A percentile compares a stretch with the other conserved stretches of the same genome.
These are phyloP conservation scores for Zasmidium citrigriseum DNA, from an alignment of 2,329 filamentous ascomycete species.

Conservation along the genomic window DNA sequence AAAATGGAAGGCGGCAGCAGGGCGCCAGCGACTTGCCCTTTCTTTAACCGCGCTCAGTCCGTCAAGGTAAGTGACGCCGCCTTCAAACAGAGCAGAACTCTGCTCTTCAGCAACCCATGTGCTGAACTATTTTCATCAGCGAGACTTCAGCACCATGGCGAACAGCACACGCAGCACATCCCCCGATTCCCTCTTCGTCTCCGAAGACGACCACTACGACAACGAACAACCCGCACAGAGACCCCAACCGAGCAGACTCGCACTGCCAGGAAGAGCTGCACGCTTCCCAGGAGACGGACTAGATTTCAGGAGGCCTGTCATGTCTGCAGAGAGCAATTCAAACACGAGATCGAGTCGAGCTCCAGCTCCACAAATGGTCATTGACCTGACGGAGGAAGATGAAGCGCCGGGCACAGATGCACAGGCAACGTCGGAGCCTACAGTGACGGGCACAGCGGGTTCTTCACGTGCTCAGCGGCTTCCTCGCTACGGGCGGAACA, in stretches of 20 bases:
- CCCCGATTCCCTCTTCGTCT: constrained; percentile 30
- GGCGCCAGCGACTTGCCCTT: constrained; percentile 15
- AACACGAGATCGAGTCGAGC: not conserved
- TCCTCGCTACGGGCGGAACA: constrained; percentile 45
- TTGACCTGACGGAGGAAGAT: constrained; percentile 40
- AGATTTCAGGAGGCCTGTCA: constrained; percentile 55
- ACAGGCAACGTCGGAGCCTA: constrained; percentile 1
- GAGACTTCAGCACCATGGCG: constrained; percentile 23
- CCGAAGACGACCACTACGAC: constrained; percentile 31
- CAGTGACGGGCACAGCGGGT: constrained; percentile 12
- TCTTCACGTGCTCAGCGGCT: constrained; percentile 37
- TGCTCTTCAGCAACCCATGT: constrained; percentile 5
- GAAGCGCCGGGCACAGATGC: constrained; percentile 17
- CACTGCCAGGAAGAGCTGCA: constrained; percentile 28
- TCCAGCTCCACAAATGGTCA: constrained; percentile 25
- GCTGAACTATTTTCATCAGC: constrained; percentile 18
- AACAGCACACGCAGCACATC: constrained; percentile 15
- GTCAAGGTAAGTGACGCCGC: constrained; percentile 10
- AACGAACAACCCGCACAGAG: constrained; percentile 35
- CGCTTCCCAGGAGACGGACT: constrained; percentile 55
- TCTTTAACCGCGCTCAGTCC: constrained; percentile 12
- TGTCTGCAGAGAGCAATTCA: constrained; percentile 29
- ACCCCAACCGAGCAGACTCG: constrained; percentile 23
- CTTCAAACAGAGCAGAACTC: not conserved
- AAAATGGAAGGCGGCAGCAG: constrained; percentile 13